Conservation (phyloP, 2,329 filamentous ascomycete genomes). For the Colletotrichum melonis region DNA sequence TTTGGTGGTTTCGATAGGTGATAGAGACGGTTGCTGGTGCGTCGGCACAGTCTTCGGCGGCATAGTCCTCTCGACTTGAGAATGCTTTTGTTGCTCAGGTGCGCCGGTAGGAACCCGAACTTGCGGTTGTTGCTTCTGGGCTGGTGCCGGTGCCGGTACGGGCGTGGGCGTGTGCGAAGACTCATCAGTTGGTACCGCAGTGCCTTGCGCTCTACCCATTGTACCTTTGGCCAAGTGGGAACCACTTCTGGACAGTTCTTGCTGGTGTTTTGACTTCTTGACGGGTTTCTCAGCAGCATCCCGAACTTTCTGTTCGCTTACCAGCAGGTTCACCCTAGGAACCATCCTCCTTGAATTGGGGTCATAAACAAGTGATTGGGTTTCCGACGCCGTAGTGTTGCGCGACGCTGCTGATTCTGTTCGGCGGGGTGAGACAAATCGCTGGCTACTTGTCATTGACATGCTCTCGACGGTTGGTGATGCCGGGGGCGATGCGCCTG, state of each 20-base stretch:
- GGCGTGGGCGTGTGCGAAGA: background rate
- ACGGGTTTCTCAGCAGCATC: slow-evolving; percentile 52
- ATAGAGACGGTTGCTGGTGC: background rate
- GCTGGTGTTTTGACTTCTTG: slow-evolving; percentile 47
- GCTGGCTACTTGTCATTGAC: slow-evolving; percentile 37
- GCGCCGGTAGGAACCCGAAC: background rate
- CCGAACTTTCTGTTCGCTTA: slow-evolving; percentile 53
- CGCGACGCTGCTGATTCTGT: slow-evolving; percentile 39
- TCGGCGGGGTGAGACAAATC: slow-evolving; percentile 40
- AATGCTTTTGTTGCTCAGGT: slow-evolving; percentile 13
- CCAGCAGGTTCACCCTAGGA: slow-evolving; percentile 56
- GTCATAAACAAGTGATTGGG: slow-evolving; percentile 67
- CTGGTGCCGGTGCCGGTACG: slow-evolving; percentile 17
- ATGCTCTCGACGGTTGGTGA: slow-evolving; percentile 41
- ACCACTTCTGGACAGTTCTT: slow-evolving; percentile 51
- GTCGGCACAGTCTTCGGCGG: background rate
- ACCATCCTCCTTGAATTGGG: slow-evolving; percentile 75
- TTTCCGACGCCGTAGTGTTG: slow-evolving; percentile 44
- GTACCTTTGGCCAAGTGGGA: slow-evolving; percentile 64
- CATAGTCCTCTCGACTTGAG: background rate
- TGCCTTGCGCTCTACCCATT: slow-evolving; percentile 61
- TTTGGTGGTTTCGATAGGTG: background rate
- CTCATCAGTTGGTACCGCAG: slow-evolving; percentile 51
- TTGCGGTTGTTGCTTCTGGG: slow-evolving; percentile 1
- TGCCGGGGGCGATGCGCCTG: slow-evolving; percentile 53